Evolutionary conservation across 2,329 filamentous ascomycete genomes (phyloP), one percentile per base, ranked within the genome.

Genomic region (Diaporthe sp.): DNA sequence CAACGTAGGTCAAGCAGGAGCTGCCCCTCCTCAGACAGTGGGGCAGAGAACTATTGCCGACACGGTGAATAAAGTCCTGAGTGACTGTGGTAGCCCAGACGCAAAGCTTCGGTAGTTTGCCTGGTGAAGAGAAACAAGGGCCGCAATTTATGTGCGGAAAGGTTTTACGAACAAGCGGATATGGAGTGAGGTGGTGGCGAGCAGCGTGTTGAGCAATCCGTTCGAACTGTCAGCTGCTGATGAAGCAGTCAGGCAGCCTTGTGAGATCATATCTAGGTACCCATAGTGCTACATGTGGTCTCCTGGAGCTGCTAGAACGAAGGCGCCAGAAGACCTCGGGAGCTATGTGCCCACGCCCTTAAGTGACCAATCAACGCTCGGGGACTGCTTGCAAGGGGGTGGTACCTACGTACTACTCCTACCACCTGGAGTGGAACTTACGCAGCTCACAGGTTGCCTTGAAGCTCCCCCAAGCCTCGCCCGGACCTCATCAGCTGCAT

Each of bases 401-500:
- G n/a, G 58, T 54, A 50, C 40, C 74, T 38, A 68, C 64, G 47
- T 68, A 40, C 50, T 52, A n/a, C 47, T 40, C 64, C 45, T 22
- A 54, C 64, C 47, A 68, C 47, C 47, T 40, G 45, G 64, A n/a
- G 64, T 22, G 22, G 30, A 67, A 52, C 45, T 68, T 68, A 68
- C 64, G 64, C 64, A 68, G 33, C 64, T 68, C 47, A 68, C 64
- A 40, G 64, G 64, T 68, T 73, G 40, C 40, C 45, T 40, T 72
- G 69, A 15, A 71, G 66, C 55, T 55, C 47, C 33, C 40, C 42
- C 72, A 71, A 68, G 74, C 74, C 74, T 75, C 74, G 74, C 71
- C 71, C 71, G 61, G 68, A 73, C 74, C 66, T 74, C 72, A 76
- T 61, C 68, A 72, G 71, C 67, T 74, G 66, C 33, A 69, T 50